phyloP scores from a whole-genome alignment of 768 basidiomycete species.

The Myochromella boudieri region DNA sequence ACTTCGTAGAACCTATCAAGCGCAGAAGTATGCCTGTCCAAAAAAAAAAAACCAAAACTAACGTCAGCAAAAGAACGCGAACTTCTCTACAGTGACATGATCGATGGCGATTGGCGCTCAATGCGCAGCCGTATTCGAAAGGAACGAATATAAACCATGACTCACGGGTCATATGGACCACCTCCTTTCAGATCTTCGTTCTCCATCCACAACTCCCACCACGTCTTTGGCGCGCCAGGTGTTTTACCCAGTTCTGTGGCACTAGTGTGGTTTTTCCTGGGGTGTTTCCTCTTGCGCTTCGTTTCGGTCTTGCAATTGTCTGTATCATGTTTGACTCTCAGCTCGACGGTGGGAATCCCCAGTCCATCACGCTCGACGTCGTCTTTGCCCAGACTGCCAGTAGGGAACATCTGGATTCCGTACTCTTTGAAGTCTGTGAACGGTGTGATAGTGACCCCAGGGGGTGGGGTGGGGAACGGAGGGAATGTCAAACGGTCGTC shows the following conservation, averaged over 20 bases:
- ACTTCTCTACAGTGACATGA: background rate
- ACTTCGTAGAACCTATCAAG: conserved; percentile 61
- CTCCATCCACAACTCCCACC: conserved; percentile 77
- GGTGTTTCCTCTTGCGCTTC: conserved; percentile 49
- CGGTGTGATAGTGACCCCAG: conserved; percentile 39
- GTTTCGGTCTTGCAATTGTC: conserved; percentile 59
- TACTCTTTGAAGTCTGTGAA: conserved; percentile 44
- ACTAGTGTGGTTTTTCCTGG: conserved; percentile 20
- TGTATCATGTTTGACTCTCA: conserved; percentile 50
- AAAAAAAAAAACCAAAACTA: too few relatives aligned
- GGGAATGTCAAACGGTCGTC: conserved; percentile 37
- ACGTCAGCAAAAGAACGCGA: conserved; percentile 1
- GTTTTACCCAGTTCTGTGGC: background rate
- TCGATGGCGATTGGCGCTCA: background rate
- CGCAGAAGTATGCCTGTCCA: conserved; percentile 38
- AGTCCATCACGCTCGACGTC: conserved; percentile 64
- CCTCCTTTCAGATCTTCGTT: conserved; percentile 48
- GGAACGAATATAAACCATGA: conserved; percentile 12
- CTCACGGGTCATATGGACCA: conserved; percentile 52
- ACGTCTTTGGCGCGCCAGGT: conserved; percentile 33
- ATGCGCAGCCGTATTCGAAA: background rate
- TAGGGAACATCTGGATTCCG: conserved; percentile 39
- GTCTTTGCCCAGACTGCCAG: conserved; percentile 38
- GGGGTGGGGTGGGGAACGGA: conserved; percentile 44
- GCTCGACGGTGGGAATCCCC: conserved; percentile 64